A percentile compares a stretch with the other conserved stretches of the same genome.
Conservation (phyloP, 768 basidiomycete species). For the Pisolithus tinctorius region DNA sequence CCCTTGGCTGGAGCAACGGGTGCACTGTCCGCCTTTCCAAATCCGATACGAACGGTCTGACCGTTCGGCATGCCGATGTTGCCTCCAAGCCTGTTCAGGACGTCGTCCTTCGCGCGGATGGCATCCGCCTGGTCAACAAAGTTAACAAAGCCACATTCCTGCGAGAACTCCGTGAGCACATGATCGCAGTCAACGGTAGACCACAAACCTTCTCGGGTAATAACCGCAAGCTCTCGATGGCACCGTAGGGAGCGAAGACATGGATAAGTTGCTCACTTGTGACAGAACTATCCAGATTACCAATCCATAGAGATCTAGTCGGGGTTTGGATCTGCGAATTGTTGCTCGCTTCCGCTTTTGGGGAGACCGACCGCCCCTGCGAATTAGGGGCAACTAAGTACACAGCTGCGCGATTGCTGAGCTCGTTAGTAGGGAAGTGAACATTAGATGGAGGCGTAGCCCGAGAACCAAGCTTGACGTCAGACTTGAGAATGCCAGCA, state of each 20-base stretch:
- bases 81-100: conserved; percentile 90
- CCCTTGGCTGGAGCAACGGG: conserved; percentile 86
- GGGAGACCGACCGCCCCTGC: conserved; percentile 73
- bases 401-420: conserved; percentile 47
- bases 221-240: conserved; percentile 91
- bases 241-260: conserved; percentile 94
- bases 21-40: conserved; percentile 95
- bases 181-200: conserved; percentile 1
- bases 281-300: conserved; percentile 91
- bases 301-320: conserved; percentile 96
- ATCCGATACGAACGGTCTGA: conserved; percentile 94
- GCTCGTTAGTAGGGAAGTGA: conserved; percentile 64
- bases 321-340: conserved; percentile 83
- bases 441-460: conserved; percentile 42
- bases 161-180: conserved; percentile 12
- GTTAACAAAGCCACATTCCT: conserved; percentile 99
- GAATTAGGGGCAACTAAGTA: conserved; percentile 65
- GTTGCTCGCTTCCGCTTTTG: conserved; percentile 62
- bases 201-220: conserved; percentile 87
- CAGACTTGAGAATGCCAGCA: conserved; percentile 51
- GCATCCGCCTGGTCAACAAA: conserved; percentile 95
- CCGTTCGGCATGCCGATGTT: conserved; percentile 93
- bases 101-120: conserved; percentile 97
- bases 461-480: conserved; percentile 44
- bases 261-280: conserved; percentile 92